Evolutionary conservation across 495 filamentous ascomycete genomes (phyloP), one percentile per base, ranked within the genome.

Genomic region (Entonaema liquescens): DNA sequence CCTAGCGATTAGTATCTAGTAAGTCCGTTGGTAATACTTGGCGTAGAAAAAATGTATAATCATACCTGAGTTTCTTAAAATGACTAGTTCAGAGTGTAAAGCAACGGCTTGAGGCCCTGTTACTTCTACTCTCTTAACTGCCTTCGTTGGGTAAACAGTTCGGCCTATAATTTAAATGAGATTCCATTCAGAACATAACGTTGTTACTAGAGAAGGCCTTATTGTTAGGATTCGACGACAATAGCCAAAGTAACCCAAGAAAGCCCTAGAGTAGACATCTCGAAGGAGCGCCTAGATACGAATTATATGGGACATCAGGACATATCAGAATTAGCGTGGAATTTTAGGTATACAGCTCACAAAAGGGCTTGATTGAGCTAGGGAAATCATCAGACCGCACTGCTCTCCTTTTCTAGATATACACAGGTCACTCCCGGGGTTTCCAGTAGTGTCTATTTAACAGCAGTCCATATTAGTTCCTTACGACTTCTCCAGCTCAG

Each of bases 401-500:
- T 72, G 65, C 72, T 75, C 72, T 70, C 67, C 70, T 76, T 72
- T 76, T 78, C 74, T 77, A 77, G 70, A 77, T 78, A 78, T 79
- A 79, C 77, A 79, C 72, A 75, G 62, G 65, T 74, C 67, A 67
- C 74, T 25, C 38, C 71, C 65, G 67, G 54, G 47, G 11, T 60
- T 60, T 52, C 40, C 52, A 57, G 69, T 28, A 60, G 70, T 56
- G 68, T 76, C 72, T 76, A 78, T 77, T 77, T 75, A 74, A 78
- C 64, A 74, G 70, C 74, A 71, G 56, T 70, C 73, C 61, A 71
- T 58, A 61, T 68, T 70, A 77, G 60, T 56, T 76, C 59, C 86
- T 85, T 90, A 91, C 74, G 81, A 85, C 84, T 85, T 87, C 86
- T 95, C 92, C 72, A 99, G 85, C 79, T 98, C 95, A 74, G 95